Evolutionary conservation across 148 eudicot genomes (phyloP).

Genomic region (Cornus suecica): DNA sequence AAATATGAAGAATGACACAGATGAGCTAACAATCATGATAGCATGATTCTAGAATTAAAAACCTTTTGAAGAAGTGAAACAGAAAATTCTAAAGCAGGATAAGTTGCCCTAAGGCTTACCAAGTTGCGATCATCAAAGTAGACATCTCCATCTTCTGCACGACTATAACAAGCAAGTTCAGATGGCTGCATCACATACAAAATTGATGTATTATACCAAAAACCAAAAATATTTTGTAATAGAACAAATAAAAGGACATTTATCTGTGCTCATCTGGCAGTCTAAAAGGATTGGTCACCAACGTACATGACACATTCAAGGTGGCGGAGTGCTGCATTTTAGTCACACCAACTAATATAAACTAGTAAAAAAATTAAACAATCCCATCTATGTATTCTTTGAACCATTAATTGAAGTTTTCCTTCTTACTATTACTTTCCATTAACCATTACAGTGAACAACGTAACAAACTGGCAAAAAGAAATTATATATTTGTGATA

Average conservation of each 20-base stretch:
- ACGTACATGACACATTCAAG: background rate
- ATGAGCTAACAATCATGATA: background rate
- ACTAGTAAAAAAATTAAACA: background rate
- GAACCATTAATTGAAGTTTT: background rate
- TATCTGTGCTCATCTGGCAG: conserved; percentile 17
- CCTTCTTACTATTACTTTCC: background rate
- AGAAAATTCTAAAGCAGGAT: background rate
- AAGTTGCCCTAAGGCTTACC: conserved; percentile 47
- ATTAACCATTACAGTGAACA: background rate
- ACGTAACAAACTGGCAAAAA: background rate
- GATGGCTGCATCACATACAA: conserved; percentile 69
- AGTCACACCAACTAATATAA: conserved; percentile 1
- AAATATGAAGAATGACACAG: conserved; percentile 6
- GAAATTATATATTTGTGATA: background rate
- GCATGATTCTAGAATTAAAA: background rate
- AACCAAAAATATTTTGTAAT: conserved; percentile 11
- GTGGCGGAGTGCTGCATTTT: background rate
- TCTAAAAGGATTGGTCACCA: background rate
- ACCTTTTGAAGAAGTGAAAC: background rate
- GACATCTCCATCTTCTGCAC: conserved; percentile 89
- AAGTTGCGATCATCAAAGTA: conserved; percentile 85
- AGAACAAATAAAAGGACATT: conserved; percentile 20
- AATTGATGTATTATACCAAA: conserved; percentile 34
- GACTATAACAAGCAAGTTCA: conserved; percentile 95
- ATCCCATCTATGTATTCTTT: background rate